Evolutionary conservation across 192 early-diverging fungal species (phyloP).

Genomic region (Coemansia sp.): DNA sequence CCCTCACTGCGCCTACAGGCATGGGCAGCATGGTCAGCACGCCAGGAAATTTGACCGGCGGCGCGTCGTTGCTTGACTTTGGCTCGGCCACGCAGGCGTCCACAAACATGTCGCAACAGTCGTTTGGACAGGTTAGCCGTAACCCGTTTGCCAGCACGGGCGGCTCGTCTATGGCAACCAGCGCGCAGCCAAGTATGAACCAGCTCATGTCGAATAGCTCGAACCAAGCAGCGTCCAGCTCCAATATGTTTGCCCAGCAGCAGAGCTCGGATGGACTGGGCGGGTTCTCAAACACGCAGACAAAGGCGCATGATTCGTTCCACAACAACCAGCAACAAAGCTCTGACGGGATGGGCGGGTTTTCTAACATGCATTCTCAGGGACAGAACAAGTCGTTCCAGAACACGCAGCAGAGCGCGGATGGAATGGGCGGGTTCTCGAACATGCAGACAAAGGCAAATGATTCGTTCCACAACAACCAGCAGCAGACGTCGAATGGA

Average conservation of each 20-base stretch:
- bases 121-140: conserved; percentile 50
- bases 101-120: conserved; percentile 20
- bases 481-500: conserved; percentile 21
- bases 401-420: conserved; percentile 14
- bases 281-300: conserved; percentile 6
- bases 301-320: conserved; percentile 4
- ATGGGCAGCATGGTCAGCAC: conserved; percentile 6
- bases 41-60: conserved; percentile 13
- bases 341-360: conserved; percentile 2
- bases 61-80: conserved; percentile 43
- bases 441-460: conserved; percentile 1
- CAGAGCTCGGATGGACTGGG: conserved; percentile 12
- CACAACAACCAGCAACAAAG: conserved; percentile 19
- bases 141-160: conserved; percentile 47
- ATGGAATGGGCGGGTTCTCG: conserved; percentile 7
- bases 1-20: neutral
- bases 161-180: neutral
- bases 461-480: neutral
- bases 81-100: conserved; percentile 33
- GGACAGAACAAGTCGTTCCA: conserved; percentile 1
- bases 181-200: conserved; percentile 41
- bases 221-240: conserved; percentile 6
- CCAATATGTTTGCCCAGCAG: conserved; percentile 27
- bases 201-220: conserved; percentile 40
- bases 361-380: conserved; percentile 2